A percentile compares a stretch with the other conserved stretches of the same genome.
Evolutionary conservation across 192 early-diverging fungal species (phyloP).

Genomic region (Podila horticola): DNA sequence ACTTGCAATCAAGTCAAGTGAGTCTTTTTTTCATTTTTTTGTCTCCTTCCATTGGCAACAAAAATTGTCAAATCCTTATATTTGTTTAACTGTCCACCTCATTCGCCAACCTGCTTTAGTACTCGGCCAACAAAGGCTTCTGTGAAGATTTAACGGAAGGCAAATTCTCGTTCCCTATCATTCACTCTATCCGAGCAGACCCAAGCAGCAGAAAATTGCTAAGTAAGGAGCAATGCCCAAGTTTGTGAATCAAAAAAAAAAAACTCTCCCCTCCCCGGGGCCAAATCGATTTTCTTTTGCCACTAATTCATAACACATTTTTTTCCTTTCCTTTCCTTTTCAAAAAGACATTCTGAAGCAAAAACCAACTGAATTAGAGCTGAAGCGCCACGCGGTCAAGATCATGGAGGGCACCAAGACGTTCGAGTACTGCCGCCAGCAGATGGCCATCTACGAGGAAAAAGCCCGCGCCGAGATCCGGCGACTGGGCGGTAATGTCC

Average conservation of each 20-base stretch:
- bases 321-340: neutral
- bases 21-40: too few species aligned
- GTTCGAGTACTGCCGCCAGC: constrained; percentile 82
- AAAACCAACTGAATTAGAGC: constrained; percentile 78
- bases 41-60: neutral
- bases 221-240: constrained; percentile 57
- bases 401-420: constrained; percentile 81
- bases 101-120: constrained; percentile 57
- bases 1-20: constrained; percentile 86
- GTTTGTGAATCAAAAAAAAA: neutral
- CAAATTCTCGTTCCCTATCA: constrained; percentile 97
- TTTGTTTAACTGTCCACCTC: neutral
- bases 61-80: too few species aligned
- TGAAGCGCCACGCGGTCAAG: constrained; percentile 90
- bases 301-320: neutral
- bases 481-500: constrained; percentile 81
- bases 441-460: constrained; percentile 71
- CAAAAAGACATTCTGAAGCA: constrained; percentile 86
- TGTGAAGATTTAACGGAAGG: constrained; percentile 99
- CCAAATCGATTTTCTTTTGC: neutral
- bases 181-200: constrained; percentile 81
- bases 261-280: too few species aligned
- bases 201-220: constrained; percentile 74
- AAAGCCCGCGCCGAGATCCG: constrained; percentile 71
- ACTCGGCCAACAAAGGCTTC: constrained; percentile 95